Conservation (phyloP, 192 early-diverging fungal species). For the Gamsiella multidivaricata region DNA sequence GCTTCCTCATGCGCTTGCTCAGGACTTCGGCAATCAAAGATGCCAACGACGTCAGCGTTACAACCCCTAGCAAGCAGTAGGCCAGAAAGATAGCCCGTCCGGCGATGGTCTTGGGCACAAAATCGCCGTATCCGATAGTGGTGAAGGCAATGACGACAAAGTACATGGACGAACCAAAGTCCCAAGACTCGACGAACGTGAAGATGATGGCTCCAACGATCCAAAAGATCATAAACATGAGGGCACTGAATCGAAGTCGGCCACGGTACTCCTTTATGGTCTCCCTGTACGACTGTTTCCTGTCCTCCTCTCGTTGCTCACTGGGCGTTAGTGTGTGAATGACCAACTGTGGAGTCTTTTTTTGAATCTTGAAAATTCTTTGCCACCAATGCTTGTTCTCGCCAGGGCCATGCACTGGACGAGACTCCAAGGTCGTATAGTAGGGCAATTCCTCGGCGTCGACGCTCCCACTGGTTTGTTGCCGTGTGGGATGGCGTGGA, state of each 20-base stretch:
- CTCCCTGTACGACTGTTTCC: conserved; percentile 18
- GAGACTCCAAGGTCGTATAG: not conserved
- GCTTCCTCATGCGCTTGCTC: conserved; percentile 26
- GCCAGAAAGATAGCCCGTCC: conserved; percentile 22
- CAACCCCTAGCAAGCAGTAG: conserved; percentile 33
- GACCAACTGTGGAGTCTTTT: not conserved
- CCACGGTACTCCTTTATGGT: conserved; percentile 27
- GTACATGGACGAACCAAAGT: conserved; percentile 22
- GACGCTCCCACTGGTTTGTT: not conserved
- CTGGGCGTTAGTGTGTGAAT: not conserved
- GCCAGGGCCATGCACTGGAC: not conserved
- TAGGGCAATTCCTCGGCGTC: not conserved
- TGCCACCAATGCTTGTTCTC: not conserved
- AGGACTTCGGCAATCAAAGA: conserved; percentile 33
- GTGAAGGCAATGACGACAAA: conserved; percentile 33
- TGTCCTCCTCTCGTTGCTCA: conserved; percentile 21
- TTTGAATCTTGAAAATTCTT: not conserved
- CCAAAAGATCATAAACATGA: conserved; percentile 34
- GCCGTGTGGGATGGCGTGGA: not conserved
- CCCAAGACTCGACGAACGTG: conserved; percentile 30
- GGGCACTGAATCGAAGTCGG: conserved; percentile 15
- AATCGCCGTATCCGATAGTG: conserved; percentile 38
- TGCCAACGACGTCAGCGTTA: conserved; percentile 37
- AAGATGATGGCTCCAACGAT: conserved; percentile 32
- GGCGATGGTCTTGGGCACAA: conserved; percentile 15